Percentiles rank a stretch among this genome's conserved stretches.
phyloP scores from a whole-genome alignment of 2,329 filamentous ascomycete genomes.

The Diplocarpon mali region DNA sequence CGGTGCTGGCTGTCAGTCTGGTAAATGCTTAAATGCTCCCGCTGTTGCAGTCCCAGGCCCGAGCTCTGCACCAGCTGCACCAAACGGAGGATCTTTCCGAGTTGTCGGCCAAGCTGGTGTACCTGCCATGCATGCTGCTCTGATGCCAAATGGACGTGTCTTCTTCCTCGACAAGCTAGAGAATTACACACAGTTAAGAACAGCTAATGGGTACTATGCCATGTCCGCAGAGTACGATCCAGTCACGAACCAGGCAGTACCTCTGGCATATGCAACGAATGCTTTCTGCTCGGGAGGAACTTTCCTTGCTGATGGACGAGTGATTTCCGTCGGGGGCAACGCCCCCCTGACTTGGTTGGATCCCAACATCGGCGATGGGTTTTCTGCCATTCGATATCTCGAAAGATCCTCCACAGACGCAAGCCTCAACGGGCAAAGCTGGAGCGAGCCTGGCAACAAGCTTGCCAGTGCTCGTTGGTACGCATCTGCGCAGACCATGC shows the following conservation, averaged over 20 bases:
- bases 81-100: slow-evolving; percentile 35
- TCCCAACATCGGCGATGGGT: slow-evolving; percentile 46
- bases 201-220: slow-evolving; percentile 43
- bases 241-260: slow-evolving; percentile 33
- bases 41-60: slow-evolving; percentile 25
- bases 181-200: slow-evolving; percentile 46
- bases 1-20: slow-evolving; percentile 45
- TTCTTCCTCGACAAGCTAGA: slow-evolving; percentile 54
- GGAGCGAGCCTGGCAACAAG: slow-evolving; percentile 45
- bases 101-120: slow-evolving; percentile 46
- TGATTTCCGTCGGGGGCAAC: slow-evolving; percentile 47
- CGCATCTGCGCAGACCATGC: slow-evolving; percentile 45
- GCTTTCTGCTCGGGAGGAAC: slow-evolving; percentile 50
- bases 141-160: slow-evolving; percentile 47
- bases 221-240: slow-evolving; percentile 51
- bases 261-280: slow-evolving; percentile 43
- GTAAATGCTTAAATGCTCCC: slow-evolving; percentile 35
- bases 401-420: slow-evolving; percentile 35
- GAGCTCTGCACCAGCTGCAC: slow-evolving; percentile 33
- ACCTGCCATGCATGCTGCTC: slow-evolving; percentile 51
- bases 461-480: slow-evolving; percentile 48
- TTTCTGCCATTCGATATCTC: slow-evolving; percentile 45
- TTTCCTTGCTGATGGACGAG: slow-evolving; percentile 45
- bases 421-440: slow-evolving; percentile 36
- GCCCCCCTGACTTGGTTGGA: slow-evolving; percentile 43